Evolutionary conservation across 805 yeast genomes (phyloP), one percentile per base, ranked within the genome.

Genomic region (Ogataea dorogensis): DNA sequence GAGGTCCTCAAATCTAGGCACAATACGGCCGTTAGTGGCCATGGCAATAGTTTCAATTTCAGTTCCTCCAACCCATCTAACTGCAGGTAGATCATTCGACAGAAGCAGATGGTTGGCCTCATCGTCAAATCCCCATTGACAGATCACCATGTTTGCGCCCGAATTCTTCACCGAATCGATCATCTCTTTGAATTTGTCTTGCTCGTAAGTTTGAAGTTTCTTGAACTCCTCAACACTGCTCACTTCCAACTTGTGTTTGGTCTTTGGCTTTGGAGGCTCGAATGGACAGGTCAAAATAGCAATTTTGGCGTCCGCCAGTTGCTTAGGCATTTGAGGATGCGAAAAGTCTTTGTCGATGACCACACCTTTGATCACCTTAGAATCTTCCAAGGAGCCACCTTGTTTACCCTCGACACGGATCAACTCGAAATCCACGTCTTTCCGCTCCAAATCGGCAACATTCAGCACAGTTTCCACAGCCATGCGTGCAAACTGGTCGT

Each of bases 111-210:
- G 96, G 65, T 91, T 91, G 26, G 98, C 98, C 69, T 91, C 98
- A 62, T 91, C 98, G 63, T 91, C 98, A 54, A 91, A 93, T 12
- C 98, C 98, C 98, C 98, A 91, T 68, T 91, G 98, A 67, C 98
- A 93, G 24, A 94, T 91, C 34, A 91, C 98, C 38, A 91, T 77
- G 61, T 89, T 91, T 18, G 98, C 98, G 26, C 98, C 98, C 0
- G 95, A 73, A 17, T 73, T 76, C 65, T 93, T 89, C 37, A 93
- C 94, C 45, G 71, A 67, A 42, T 81, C 71, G 42, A 93, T 88
- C 98, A 93, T 93, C 60, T 86, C 87, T 58, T 71, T 75, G 59
- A 93, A 93, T 61, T 87, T 88, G 46, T 82, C 80, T 51, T 83
- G 91, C 70, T 93, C 99, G 63, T 93, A 93, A 34, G 76, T 77